These are phyloP conservation scores for Ceratobasidium papillatum DNA, from an alignment of 1,284 basidiomycete species.

Conservation along the genomic window DNA sequence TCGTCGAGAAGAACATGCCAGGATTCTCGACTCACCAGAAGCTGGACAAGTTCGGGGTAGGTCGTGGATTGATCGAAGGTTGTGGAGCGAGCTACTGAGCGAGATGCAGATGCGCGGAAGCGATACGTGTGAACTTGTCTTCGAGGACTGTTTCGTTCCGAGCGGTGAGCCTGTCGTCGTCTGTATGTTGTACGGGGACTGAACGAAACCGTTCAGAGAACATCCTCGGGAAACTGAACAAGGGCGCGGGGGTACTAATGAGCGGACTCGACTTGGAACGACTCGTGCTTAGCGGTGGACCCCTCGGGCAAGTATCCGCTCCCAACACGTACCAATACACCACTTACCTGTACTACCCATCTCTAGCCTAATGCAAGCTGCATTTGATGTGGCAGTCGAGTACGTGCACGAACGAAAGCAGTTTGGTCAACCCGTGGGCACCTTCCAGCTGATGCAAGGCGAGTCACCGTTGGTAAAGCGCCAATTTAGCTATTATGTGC, in stretches of 20 bases:
- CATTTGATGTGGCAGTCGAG: constrained; percentile 87
- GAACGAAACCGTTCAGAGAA: constrained; percentile 64
- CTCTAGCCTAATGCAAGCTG: constrained; percentile 91
- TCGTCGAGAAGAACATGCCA: constrained; percentile 80
- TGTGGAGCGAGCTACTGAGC: constrained; percentile 1
- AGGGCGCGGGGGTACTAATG: constrained; percentile 90
- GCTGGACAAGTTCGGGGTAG: constrained; percentile 87
- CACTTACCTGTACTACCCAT: neutral
- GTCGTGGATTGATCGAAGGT: constrained; percentile 40
- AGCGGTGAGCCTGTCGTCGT: constrained; percentile 61
- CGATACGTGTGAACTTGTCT: constrained; percentile 93
- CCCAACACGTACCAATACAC: neutral
- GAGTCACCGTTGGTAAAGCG: constrained; percentile 53
- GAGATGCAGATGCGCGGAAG: constrained; percentile 80
- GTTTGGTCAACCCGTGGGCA: constrained; percentile 86
- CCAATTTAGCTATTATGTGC: neutral
- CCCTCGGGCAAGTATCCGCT: constrained; percentile 62
- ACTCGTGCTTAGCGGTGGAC: constrained; percentile 89
- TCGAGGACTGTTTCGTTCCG: constrained; percentile 89
- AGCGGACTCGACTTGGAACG: constrained; percentile 92
- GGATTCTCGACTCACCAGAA: constrained; percentile 93
- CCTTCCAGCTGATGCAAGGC: constrained; percentile 97
- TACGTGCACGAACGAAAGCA: constrained; percentile 93
- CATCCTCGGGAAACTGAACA: constrained; percentile 81
- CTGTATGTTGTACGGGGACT: neutral